A percentile compares a stretch with the other conserved stretches of the same genome.
phyloP scores from a whole-genome alignment of 805 yeast species.

The Lipomyces starkeyi region DNA sequence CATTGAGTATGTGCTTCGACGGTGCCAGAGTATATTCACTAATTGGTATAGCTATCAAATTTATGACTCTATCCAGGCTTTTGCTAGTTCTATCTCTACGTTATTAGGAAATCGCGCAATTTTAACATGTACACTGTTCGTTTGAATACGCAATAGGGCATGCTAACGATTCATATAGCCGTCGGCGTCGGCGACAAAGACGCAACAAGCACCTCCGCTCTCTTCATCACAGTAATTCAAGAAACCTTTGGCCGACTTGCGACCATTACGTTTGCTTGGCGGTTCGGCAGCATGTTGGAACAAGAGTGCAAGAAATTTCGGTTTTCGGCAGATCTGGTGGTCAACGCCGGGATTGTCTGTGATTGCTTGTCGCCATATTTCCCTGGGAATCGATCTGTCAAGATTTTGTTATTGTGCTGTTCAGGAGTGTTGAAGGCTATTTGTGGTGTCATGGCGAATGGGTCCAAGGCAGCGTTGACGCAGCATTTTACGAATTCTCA shows the following conservation, averaged over 20 bases:
- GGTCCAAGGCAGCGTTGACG: slow-evolving; percentile 48
- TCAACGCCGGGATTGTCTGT: slow-evolving; percentile 46
- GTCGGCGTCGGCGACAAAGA: slow-evolving; percentile 49
- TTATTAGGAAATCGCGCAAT: slow-evolving; percentile 48
- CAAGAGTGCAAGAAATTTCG: slow-evolving; percentile 49
- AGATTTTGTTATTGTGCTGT: slow-evolving; percentile 42
- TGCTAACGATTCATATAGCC: slow-evolving; percentile 32
- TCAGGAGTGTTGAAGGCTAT: slow-evolving; percentile 46
- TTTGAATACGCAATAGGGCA: background rate
- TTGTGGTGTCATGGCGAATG: slow-evolving; percentile 49
- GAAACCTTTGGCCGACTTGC: slow-evolving; percentile 49
- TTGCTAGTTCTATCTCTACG: slow-evolving; percentile 45
- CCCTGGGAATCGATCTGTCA: slow-evolving; percentile 35
- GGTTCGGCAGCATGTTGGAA: slow-evolving; percentile 45
- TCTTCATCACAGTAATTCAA: slow-evolving; percentile 47
- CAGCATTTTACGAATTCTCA: slow-evolving; percentile 48
- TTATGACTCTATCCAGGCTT: slow-evolving; percentile 49
- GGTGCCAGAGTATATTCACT: background rate
- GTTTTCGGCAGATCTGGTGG: slow-evolving; percentile 46
- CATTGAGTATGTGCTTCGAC: slow-evolving; percentile 35
- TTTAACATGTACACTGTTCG: slow-evolving; percentile 28
- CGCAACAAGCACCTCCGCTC: slow-evolving; percentile 48
- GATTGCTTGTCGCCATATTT: slow-evolving; percentile 47
- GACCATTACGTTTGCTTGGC: slow-evolving; percentile 48
- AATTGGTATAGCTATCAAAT: slow-evolving; percentile 42